A percentile compares a stretch with the other conserved stretches of the same genome.
Conservation (phyloP, 495 filamentous ascomycete genomes). For the Aspergillus asperescens region DNA sequence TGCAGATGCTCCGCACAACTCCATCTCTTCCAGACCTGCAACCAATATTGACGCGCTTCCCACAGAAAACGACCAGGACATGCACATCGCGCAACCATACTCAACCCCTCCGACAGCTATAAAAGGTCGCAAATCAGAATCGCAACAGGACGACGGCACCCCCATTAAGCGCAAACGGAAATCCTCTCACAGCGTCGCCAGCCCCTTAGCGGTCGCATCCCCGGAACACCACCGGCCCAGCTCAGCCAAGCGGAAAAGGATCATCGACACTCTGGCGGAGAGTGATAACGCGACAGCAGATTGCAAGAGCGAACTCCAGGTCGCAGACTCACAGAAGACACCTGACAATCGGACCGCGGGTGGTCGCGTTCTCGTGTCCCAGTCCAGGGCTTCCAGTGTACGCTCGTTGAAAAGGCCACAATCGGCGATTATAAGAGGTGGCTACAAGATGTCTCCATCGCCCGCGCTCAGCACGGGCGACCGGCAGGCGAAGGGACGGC, state of each 20-base stretch:
- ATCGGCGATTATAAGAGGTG: neutral
- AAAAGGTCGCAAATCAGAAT: neutral
- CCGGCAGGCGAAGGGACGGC: neutral
- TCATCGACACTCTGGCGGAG: neutral
- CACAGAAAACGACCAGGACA: neutral
- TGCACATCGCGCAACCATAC: neutral
- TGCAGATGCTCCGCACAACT: neutral
- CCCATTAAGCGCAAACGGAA: conserved; percentile 9
- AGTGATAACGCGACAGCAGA: neutral
- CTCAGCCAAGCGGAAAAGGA: neutral
- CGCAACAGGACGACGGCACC: neutral
- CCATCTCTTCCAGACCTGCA: neutral
- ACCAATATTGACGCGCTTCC: neutral
- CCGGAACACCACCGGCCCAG: neutral
- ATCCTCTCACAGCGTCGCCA: neutral
- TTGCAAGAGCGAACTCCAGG: neutral
- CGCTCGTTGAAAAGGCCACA: neutral
- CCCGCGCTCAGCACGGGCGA: neutral
- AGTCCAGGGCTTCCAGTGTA: neutral
- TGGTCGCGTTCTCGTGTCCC: too few species aligned
- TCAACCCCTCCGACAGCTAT: neutral
- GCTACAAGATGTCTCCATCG: neutral
- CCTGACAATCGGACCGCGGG: too few species aligned
- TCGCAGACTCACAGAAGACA: neutral
- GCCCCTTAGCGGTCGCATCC: neutral